A percentile compares a stretch with the other conserved stretches of the same genome.
phyloP scores from a whole-genome alignment of 2,329 filamentous ascomycete genomes.

The Chlorencoelia australis region DNA sequence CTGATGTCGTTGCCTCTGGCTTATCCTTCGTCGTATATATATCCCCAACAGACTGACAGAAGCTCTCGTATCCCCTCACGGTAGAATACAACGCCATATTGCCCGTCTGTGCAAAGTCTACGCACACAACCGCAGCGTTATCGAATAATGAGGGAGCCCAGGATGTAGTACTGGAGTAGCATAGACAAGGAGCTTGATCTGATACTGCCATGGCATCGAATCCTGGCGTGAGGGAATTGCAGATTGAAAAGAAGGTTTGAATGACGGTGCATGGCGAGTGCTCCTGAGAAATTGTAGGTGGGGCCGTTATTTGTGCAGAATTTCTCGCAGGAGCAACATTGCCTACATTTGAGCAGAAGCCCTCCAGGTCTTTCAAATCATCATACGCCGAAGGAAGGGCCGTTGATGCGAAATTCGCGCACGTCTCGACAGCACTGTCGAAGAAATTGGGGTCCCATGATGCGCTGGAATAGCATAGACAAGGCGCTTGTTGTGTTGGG shows the following conservation, averaged over 20 bases:
- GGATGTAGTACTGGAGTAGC: slow-evolving; percentile 2
- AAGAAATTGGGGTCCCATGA: slow-evolving; percentile 17
- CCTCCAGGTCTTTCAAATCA: slow-evolving; percentile 12
- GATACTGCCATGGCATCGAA: neutral
- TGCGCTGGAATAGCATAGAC: slow-evolving; percentile 21
- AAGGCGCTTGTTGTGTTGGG: slow-evolving; percentile 17
- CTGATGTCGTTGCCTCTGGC: neutral
- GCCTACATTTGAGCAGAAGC: slow-evolving; percentile 9
- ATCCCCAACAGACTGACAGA: slow-evolving; percentile 17
- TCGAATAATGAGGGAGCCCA: slow-evolving; percentile 5
- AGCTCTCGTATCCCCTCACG: neutral
- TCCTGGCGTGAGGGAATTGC: neutral
- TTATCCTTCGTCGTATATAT: neutral
- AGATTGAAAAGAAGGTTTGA: neutral
- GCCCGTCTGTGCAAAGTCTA: neutral
- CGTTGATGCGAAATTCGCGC: slow-evolving; percentile 14
- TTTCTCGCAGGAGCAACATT: neutral
- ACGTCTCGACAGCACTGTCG: slow-evolving; percentile 17
- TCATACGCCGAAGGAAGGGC: slow-evolving; percentile 10
- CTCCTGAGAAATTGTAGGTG: neutral
- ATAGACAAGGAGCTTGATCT: slow-evolving; percentile 3
- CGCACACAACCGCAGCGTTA: neutral
- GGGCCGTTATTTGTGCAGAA: neutral
- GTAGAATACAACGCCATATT: neutral
- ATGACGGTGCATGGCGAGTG: neutral